Evolutionary conservation across 768 basidiomycete species (phyloP).

Genomic region (Dentipellis sp.): DNA sequence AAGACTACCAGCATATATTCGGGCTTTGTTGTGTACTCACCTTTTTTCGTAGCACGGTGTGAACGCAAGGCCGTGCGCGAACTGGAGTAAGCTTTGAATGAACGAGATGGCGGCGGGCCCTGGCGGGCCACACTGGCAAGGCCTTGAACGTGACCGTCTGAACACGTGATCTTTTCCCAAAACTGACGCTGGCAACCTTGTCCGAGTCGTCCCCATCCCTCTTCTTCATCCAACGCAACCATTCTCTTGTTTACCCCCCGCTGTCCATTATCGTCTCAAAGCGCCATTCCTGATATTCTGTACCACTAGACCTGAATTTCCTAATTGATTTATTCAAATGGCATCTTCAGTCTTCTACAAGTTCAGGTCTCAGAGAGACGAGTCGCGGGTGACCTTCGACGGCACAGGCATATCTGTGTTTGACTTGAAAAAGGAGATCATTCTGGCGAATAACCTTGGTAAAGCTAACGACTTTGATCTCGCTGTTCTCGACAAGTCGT

Average conservation of each 20-base stretch:
- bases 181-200: not conserved
- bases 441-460: slow-evolving; percentile 90
- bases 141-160: too few relatives aligned
- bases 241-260: not conserved
- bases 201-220: not conserved
- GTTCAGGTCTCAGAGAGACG: slow-evolving; percentile 92
- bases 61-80: too few relatives aligned
- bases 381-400: slow-evolving; percentile 94
- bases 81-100: too few relatives aligned
- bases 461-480: slow-evolving; percentile 98
- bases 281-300: not conserved
- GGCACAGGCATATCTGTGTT: slow-evolving; percentile 98
- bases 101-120: too few relatives aligned
- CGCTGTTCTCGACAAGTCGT: slow-evolving; percentile 71
- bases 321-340: slow-evolving; percentile 33
- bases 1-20: too few relatives aligned
- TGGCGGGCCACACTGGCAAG: too few relatives aligned
- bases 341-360: slow-evolving; percentile 96
- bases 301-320: slow-evolving; percentile 6
- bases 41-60: too few relatives aligned
- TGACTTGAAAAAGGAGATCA: slow-evolving; percentile 98
- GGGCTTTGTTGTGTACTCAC: too few relatives aligned
- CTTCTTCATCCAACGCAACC: not conserved
- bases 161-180: not conserved
- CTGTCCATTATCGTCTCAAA: not conserved